Evolutionary conservation across 805 yeast species (phyloP), one percentile per base, ranked within the genome.

Genomic region (Lachancea thermotolerans): DNA sequence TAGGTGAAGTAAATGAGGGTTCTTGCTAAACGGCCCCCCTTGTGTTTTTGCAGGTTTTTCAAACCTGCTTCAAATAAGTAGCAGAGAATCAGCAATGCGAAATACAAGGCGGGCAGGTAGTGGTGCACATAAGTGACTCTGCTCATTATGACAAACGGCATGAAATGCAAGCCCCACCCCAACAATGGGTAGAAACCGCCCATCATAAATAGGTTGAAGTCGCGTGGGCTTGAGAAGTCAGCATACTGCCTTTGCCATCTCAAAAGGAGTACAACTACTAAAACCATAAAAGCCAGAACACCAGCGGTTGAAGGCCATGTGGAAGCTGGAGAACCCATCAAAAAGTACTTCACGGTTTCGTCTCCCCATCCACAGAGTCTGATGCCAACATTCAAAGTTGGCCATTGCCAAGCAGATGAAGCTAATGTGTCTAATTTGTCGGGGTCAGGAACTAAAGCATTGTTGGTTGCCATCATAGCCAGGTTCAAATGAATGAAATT

Each of bases 401-500:
- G 95, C 95, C 95, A 85, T 71, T 85, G 85, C 95, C 95, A 85
- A 66, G 85, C 85, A 42, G 75, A 66, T 12, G 93, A 84, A 3
- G 89, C 79, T 49, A 85, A 68, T 48, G 74, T 75, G 62, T 85
- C 95, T 49, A 71, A 75, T 57, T 84, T 85, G 53, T 85, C 93
- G 3, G 74, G 64, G 56, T 84, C 93, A 18, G 93, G 90, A 43
- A 85, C 73, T 59, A 85, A 73, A 0, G 90, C 95, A 57, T 85
- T 85, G 62, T 85, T 85, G n/a, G 91, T 82, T n/a, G 91, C 88
- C 93, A 85, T 84, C 93, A 85, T 85, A 2, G 91, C 95, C 57
- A 81, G 72, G 60, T 85, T 85, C 57, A 85, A 69, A 59, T 82
- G 83, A 44, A 85, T 64, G 50, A 85, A 85, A 64, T 84, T 90